These are phyloP conservation scores for Phytopythium chamaehyphon DNA, from an alignment of 352 stramenopile genomes.

Conservation along the genomic window DNA sequence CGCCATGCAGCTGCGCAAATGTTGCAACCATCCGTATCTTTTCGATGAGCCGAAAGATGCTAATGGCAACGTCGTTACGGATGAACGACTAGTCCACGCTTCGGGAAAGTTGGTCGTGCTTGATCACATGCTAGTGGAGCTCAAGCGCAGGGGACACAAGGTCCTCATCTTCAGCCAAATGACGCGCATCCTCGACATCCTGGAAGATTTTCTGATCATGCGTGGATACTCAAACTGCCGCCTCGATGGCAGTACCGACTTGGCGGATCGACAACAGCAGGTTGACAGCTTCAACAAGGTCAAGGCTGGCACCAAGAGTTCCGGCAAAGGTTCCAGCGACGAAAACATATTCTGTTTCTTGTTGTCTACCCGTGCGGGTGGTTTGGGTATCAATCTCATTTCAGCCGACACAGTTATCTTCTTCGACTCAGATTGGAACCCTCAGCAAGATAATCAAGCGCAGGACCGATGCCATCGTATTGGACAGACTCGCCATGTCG, in stretches of 20 bases:
- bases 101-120: constrained; percentile 98
- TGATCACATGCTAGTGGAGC: constrained; percentile 94
- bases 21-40: constrained; percentile 87
- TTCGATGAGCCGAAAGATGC: constrained; percentile 77
- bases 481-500: constrained; percentile 86
- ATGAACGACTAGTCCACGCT: constrained; percentile 89
- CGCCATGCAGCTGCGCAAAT: constrained; percentile 81
- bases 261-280: constrained; percentile 91
- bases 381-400: constrained; percentile 97
- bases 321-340: constrained; percentile 10
- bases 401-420: constrained; percentile 96
- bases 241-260: constrained; percentile 95
- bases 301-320: constrained; percentile 12
- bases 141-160: constrained; percentile 95
- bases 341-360: constrained; percentile 80
- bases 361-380: constrained; percentile 90
- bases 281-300: constrained; percentile 97
- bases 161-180: constrained; percentile 99
- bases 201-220: constrained; percentile 93
- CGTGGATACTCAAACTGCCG: constrained; percentile 93
- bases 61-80: constrained; percentile 49
- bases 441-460: constrained; percentile 93
- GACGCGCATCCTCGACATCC: constrained; percentile 97
- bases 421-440: constrained; percentile 99
- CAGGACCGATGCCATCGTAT: constrained; percentile 90